Evolutionary conservation across 73 alveolate species (phyloP).

Genomic region (Uronychia setigera): DNA sequence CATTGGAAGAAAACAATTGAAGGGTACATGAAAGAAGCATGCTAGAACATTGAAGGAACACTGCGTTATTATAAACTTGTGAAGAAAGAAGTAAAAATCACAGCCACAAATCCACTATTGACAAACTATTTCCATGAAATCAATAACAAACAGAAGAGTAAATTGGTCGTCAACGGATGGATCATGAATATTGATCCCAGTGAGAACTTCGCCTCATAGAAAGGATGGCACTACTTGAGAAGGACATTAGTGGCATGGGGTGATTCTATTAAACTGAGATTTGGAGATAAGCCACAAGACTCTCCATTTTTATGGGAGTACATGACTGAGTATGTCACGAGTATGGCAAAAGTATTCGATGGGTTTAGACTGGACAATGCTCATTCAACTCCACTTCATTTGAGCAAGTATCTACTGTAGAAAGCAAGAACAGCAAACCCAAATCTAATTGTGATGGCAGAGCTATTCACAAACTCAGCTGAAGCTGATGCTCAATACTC

Average conservation of each 20-base stretch:
- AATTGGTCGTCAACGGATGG: slow-evolving; percentile 87
- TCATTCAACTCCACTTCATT: slow-evolving; percentile 94
- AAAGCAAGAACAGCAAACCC: slow-evolving; percentile 91
- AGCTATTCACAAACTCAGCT: slow-evolving; percentile 86
- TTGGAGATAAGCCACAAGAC: slow-evolving; percentile 84
- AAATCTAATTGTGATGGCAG: slow-evolving; percentile 92
- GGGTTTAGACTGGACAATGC: slow-evolving; percentile 98
- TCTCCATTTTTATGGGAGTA: slow-evolving; percentile 90
- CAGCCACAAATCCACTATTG: slow-evolving; percentile 54
- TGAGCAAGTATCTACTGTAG: slow-evolving; percentile 88
- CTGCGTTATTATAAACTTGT: slow-evolving; percentile 65
- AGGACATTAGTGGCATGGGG: slow-evolving; percentile 94
- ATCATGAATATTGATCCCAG: slow-evolving; percentile 82
- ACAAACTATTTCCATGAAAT: slow-evolving; percentile 76
- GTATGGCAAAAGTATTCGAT: slow-evolving; percentile 87
- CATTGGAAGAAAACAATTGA: neutral
- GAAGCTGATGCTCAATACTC: slow-evolving; percentile 89
- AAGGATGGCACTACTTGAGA: slow-evolving; percentile 93
- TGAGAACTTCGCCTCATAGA: slow-evolving; percentile 83
- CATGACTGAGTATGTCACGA: slow-evolving; percentile 91
- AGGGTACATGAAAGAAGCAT: slow-evolving; percentile 30
- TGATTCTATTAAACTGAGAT: slow-evolving; percentile 94
- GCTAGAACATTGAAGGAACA: slow-evolving; percentile 72
- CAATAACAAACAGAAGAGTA: slow-evolving; percentile 50
- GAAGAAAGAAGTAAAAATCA: slow-evolving; percentile 42